These are phyloP conservation scores for Kwoniella botswanensis DNA, from an alignment of 768 basidiomycete genomes.

Conservation along the genomic window DNA sequence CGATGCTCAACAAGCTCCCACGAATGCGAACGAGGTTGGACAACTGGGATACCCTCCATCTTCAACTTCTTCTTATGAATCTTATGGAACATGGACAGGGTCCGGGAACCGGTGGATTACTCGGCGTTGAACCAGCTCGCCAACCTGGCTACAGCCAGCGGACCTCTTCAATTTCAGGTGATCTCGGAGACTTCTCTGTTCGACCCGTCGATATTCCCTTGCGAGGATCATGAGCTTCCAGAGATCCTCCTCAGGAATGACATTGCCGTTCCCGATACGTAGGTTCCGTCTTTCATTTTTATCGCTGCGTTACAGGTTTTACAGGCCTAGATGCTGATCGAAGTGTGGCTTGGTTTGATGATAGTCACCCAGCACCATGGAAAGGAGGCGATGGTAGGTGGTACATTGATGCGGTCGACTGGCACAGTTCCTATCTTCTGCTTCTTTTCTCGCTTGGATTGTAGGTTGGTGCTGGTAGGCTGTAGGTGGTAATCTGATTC, in stretches of 20 bases:
- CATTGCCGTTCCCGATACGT: background rate
- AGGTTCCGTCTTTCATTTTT: background rate
- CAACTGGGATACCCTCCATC: background rate
- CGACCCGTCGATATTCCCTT: slow-evolving; percentile 6
- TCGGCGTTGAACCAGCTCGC: background rate
- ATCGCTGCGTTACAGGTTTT: background rate
- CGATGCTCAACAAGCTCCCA: background rate
- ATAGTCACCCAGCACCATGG: background rate
- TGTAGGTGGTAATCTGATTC: background rate
- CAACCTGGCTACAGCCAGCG: background rate
- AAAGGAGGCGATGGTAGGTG: slow-evolving; percentile 3
- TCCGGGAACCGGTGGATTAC: background rate
- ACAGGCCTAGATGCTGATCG: background rate
- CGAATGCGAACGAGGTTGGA: background rate
- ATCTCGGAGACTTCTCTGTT: background rate
- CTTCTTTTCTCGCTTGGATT: background rate
- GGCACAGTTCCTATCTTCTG: background rate
- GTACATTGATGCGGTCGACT: background rate
- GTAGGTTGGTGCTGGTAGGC: background rate
- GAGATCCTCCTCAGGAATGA: background rate
- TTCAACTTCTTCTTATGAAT: background rate
- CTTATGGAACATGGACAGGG: background rate
- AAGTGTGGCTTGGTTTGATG: background rate
- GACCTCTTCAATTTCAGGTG: background rate
- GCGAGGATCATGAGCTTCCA: background rate